Conservation (phyloP, 371 early-diverging fungal species). For the Spiromyces aspiralis region DNA sequence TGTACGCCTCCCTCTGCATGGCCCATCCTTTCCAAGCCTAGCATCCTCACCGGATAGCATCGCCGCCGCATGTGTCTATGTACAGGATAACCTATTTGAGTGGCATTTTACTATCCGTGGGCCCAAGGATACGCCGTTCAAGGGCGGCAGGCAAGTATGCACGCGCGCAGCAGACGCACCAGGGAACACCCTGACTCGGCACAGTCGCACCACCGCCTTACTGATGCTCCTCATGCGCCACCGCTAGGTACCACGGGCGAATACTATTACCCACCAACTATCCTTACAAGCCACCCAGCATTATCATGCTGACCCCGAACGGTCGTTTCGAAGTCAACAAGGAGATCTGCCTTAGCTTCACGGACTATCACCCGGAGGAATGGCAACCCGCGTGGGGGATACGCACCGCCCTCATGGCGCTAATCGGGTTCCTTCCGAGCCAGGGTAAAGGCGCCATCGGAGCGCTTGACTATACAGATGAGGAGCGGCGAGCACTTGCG, state of each 20-base stretch:
- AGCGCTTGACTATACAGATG: constrained; percentile 52
- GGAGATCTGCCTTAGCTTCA: constrained; percentile 85
- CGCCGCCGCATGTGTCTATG: too few species aligned
- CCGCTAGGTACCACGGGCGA: constrained; percentile 49
- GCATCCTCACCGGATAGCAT: too few species aligned
- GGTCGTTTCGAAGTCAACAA: constrained; percentile 81
- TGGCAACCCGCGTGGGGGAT: constrained; percentile 95
- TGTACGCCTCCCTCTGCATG: too few species aligned
- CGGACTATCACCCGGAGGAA: constrained; percentile 81
- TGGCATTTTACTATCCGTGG: constrained; percentile 93
- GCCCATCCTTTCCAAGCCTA: too few species aligned
- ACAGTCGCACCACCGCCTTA: too few species aligned
- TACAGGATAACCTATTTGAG: constrained; percentile 64
- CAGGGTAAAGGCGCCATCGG: constrained; percentile 72
- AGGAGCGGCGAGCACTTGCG: constrained; percentile 47
- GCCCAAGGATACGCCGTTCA: constrained; percentile 71
- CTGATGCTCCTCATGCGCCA: background rate
- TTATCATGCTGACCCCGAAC: constrained; percentile 76
- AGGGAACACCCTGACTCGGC: too few species aligned
- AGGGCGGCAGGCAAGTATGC: constrained; percentile 40
- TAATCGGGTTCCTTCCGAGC: constrained; percentile 55
- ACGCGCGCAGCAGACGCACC: too few species aligned
- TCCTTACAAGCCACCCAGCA: constrained; percentile 85
- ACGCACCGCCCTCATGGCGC: constrained; percentile 70
- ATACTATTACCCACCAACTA: constrained; percentile 73